Percentiles rank a stretch among this genome's conserved stretches.
Conservation (phyloP, 1,284 basidiomycete genomes). For the Megacollybia platyphylla region DNA sequence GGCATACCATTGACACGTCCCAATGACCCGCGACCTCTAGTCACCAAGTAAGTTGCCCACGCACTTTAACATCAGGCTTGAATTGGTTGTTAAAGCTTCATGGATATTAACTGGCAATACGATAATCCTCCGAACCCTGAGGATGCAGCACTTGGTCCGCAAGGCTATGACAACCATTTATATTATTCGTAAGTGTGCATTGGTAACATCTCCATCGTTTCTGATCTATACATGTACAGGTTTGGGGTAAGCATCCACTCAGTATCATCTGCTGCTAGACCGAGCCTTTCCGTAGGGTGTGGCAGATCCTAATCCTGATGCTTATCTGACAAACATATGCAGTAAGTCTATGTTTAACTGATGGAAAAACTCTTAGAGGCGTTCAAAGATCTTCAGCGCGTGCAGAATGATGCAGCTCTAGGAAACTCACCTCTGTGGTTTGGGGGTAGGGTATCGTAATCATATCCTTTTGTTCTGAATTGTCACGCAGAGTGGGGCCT, state of each 20-base stretch:
- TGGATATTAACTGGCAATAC: conserved; percentile 68
- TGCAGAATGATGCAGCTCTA: conserved; percentile 31
- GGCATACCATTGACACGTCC: neutral
- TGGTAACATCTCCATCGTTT: conserved; percentile 5
- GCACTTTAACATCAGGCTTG: neutral
- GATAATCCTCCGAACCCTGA: conserved; percentile 59
- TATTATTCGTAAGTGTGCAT: conserved; percentile 45
- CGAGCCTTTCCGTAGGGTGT: conserved; percentile 36
- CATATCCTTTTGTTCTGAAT: neutral
- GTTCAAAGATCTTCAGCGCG: conserved; percentile 33
- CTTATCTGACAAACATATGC: conserved; percentile 58
- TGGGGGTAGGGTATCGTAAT: conserved; percentile 29
- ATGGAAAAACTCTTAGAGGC: neutral
- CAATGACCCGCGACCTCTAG: conserved; percentile 14
- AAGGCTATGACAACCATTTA: conserved; percentile 70
- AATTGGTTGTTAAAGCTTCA: conserved; percentile 36
- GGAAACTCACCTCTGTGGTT: conserved; percentile 45
- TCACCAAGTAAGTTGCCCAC: conserved; percentile 29
- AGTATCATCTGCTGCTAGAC: neutral
- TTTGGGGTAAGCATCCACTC: conserved; percentile 37
- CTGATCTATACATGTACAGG: conserved; percentile 15
- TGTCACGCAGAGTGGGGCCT: conserved; percentile 49
- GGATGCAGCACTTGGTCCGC: conserved; percentile 51
- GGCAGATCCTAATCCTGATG: conserved; percentile 45
- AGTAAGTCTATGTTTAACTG: conserved; percentile 24